phyloP scores from a whole-genome alignment of 2,329 filamentous ascomycete species.

The Phialophora chinensis region DNA sequence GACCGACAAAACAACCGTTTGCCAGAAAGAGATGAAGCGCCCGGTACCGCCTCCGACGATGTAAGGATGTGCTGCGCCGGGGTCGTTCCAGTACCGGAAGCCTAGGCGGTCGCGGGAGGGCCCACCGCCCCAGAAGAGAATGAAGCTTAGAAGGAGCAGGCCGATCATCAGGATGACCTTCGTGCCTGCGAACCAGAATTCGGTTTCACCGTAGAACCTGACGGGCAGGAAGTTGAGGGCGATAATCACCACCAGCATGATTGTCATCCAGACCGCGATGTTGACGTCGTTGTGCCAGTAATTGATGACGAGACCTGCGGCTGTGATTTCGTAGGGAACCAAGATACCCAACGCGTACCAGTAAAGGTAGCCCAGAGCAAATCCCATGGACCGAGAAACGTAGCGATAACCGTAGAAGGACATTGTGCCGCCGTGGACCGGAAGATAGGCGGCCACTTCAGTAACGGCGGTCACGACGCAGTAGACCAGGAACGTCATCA shows the following conservation, averaged over 20 bases:
- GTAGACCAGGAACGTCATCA: constrained; percentile 54
- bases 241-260: constrained; percentile 65
- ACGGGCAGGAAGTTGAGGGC: constrained; percentile 57
- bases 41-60: constrained; percentile 55
- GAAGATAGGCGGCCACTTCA: constrained; percentile 52
- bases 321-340: constrained; percentile 66
- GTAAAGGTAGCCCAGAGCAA: constrained; percentile 54
- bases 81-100: constrained; percentile 59
- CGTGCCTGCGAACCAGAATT: constrained; percentile 60
- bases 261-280: constrained; percentile 59
- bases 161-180: constrained; percentile 61
- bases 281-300: constrained; percentile 61
- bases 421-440: constrained; percentile 53
- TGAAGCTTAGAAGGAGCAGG: constrained; percentile 59
- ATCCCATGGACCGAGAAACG: constrained; percentile 50
- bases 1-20: constrained; percentile 57
- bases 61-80: constrained; percentile 57
- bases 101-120: constrained; percentile 58
- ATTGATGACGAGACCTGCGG: constrained; percentile 68
- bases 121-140: constrained; percentile 64
- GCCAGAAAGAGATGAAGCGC: constrained; percentile 60
- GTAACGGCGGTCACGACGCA: constrained; percentile 56
- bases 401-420: constrained; percentile 53
- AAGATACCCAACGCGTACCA: constrained; percentile 57
- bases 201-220: constrained; percentile 59